A percentile compares a stretch with the other conserved stretches of the same genome.
These are phyloP conservation scores for Ophiosphaerella herpotricha DNA, from an alignment of 2,329 filamentous ascomycete species.

Conservation along the genomic window DNA sequence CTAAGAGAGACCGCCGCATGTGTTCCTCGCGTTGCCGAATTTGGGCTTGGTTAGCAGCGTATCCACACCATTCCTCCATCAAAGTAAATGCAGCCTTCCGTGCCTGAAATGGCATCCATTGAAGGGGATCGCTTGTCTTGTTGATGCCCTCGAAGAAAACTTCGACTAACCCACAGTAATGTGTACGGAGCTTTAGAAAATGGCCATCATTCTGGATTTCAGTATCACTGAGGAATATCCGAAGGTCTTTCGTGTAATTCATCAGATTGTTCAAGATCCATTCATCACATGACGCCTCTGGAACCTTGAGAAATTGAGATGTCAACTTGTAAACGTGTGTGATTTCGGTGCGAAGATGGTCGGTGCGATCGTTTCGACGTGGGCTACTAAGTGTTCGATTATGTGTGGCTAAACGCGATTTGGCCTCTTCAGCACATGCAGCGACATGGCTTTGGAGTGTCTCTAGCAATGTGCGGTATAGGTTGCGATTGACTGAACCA, in stretches of 20 bases:
- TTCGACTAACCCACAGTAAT: slow-evolving; percentile 94
- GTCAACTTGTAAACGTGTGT: slow-evolving; percentile 96
- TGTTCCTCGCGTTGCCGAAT: slow-evolving; percentile 82
- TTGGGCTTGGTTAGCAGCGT: slow-evolving; percentile 85
- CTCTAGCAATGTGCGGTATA: slow-evolving; percentile 89
- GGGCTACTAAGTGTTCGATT: slow-evolving; percentile 83
- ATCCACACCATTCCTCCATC: slow-evolving; percentile 99
- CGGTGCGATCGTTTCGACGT: slow-evolving; percentile 75
- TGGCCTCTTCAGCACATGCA: slow-evolving; percentile 86
- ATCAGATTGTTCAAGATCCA: slow-evolving; percentile 90
- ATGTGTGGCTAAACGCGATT: slow-evolving; percentile 74
- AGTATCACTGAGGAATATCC: slow-evolving; percentile 91
- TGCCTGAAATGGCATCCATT: slow-evolving; percentile 98
- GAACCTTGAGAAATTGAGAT: slow-evolving; percentile 80
- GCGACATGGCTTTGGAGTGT: slow-evolving; percentile 85
- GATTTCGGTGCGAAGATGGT: slow-evolving; percentile 87
- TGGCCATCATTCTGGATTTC: slow-evolving; percentile 95
- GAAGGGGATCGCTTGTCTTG: slow-evolving; percentile 77
- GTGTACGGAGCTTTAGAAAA: slow-evolving; percentile 86
- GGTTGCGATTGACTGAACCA: slow-evolving; percentile 91
- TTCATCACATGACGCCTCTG: slow-evolving; percentile 80
- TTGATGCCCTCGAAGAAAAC: slow-evolving; percentile 92
- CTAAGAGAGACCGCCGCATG: slow-evolving; percentile 83
- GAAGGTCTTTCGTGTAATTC: slow-evolving; percentile 86
- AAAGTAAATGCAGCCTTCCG: slow-evolving; percentile 92